Conservation (phyloP, 2,329 filamentous ascomycete species). For the Bipolaris cookei region DNA sequence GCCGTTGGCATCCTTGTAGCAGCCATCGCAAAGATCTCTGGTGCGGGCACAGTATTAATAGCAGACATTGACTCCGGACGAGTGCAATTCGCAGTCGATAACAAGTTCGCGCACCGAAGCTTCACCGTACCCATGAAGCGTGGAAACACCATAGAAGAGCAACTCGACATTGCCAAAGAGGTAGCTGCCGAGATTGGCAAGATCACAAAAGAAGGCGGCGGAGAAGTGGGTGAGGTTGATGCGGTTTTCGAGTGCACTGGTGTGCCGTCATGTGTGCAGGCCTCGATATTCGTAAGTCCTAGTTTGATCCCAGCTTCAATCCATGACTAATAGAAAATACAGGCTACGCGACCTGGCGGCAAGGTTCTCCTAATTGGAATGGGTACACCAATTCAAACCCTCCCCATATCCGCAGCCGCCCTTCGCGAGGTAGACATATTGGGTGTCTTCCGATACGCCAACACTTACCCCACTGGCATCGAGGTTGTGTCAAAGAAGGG, state of each 20-base stretch:
- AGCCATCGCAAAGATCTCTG: slow-evolving; percentile 61
- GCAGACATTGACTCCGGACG: slow-evolving; percentile 66
- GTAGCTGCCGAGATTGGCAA: slow-evolving; percentile 53
- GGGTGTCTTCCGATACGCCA: slow-evolving; percentile 79
- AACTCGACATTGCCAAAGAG: slow-evolving; percentile 58
- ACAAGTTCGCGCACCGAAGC: slow-evolving; percentile 56
- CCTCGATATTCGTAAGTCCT: slow-evolving; percentile 67
- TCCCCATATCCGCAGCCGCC: slow-evolving; percentile 74
- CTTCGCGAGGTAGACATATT: slow-evolving; percentile 78
- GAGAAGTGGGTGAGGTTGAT: slow-evolving; percentile 63
- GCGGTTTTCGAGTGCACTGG: slow-evolving; percentile 79
- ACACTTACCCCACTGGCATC: slow-evolving; percentile 76
- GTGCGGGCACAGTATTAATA: slow-evolving; percentile 62
- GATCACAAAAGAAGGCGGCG: slow-evolving; percentile 41
- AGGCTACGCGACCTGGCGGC: slow-evolving; percentile 70
- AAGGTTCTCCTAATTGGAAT: slow-evolving; percentile 79
- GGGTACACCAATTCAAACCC: slow-evolving; percentile 76
- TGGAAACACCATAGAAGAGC: slow-evolving; percentile 61
- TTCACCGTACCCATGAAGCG: slow-evolving; percentile 56
- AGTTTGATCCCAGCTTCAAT: not conserved
- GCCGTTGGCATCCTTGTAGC: slow-evolving; percentile 66
- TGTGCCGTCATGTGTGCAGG: slow-evolving; percentile 76
- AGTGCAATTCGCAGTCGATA: slow-evolving; percentile 61
- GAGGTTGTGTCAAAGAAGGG: slow-evolving; percentile 59
- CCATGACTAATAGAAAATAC: not conserved